Base-by-base conservation (phyloP, 768 basidiomycete genomes). In the Lentinus tigrinus region DNA sequence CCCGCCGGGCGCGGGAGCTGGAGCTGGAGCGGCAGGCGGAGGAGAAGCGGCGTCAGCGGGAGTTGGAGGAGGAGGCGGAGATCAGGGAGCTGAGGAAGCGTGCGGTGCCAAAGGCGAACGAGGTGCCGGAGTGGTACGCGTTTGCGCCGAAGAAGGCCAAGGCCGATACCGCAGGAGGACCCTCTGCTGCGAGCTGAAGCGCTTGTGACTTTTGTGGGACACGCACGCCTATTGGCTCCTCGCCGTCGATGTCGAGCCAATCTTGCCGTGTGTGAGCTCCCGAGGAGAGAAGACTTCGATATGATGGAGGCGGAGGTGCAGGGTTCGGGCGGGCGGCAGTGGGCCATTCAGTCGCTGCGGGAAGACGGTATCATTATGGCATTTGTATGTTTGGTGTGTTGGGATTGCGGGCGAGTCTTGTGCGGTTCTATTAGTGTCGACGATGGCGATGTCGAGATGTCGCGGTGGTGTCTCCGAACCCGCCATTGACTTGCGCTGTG, bases 71-170 rank as follows among this genome's bases (percentile, higher is more conserved):
- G 72, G 85, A 83, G 70, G 72, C 70, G 69, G 85, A 83, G 73
- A 69, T 88, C 57, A 77, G 69, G 67, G 87, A 85, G 73, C 59
- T 88, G 66, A 74, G 89, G 68, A 81, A 77, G 75, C 78, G 75
- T 62, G 80, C 86, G 17, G 73, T 91, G 46, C 85, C 87, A 23
- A 83, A 77, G 70, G 89, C 89, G 46, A 78, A 90, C 68, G 82
- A 82, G 64, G 78, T 91, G 24, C 89, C 89, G 11, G 85, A 84
- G 62, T 91, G 89, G 89, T 91, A 91, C 65, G 84, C 81, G 63
- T 79, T 80, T 42, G 83, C 81, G 69, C 87, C 87, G 64, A 89
- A 79, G 80, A 82, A 75, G 68, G 72, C 72, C 34, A 60, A 72
- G 52, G 43, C 62, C 53, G 54, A 26, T 37, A 54, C 55, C 56